Evolutionary conservation across 208 protist species (phyloP), one percentile per base, ranked within the genome.

Genomic region (Leishmania lainsoni): DNA sequence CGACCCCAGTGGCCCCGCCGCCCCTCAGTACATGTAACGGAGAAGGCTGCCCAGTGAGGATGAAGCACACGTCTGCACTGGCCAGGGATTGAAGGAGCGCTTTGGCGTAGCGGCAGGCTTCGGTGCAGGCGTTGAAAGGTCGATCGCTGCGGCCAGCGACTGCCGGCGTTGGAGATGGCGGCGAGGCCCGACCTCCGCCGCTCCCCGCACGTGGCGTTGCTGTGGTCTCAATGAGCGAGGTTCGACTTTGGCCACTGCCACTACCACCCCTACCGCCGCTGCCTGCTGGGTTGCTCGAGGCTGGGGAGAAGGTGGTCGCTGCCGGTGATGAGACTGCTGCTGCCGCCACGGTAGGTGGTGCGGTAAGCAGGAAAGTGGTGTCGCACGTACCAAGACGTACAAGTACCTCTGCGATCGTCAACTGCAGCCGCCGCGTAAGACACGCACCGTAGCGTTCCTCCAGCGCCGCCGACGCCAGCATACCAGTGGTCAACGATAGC

Each of bases 351-450:
- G 59, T 49, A 26, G 63, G 35, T 4, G 71, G 52, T 42, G 78
- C 51, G 6, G 5, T 52, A 59, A 59, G 59, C 81, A 79, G 82
- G 74, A 86, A 93, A 5, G 78, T 77, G 0, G 84, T 65, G 56
- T 97, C 90, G 63, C 86, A 86, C 8, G 85, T 81, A 14, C 88
- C 89, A 63, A 95, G 79, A 14, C 77, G 63, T 16, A 92, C 87
- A 17, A 97, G 85, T 22, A 92, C 79, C 74, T 97, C 91, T 16
- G 89, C 90, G 10, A 94, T 78, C 4, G 90, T 72, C 56, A 97
- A 78, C 56, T 89, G 86, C 29, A 95, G 78, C 66, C 89, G 90
- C 9, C 81, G 87, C 0, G 91, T 82, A 39, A 95, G 88, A 26
- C 85, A 83, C 29, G 81, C 45, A 9, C 93, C 93, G 63, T 94